phyloP scores from a whole-genome alignment of 352 stramenopile genomes.

The Globisporangium uncinulatum region DNA sequence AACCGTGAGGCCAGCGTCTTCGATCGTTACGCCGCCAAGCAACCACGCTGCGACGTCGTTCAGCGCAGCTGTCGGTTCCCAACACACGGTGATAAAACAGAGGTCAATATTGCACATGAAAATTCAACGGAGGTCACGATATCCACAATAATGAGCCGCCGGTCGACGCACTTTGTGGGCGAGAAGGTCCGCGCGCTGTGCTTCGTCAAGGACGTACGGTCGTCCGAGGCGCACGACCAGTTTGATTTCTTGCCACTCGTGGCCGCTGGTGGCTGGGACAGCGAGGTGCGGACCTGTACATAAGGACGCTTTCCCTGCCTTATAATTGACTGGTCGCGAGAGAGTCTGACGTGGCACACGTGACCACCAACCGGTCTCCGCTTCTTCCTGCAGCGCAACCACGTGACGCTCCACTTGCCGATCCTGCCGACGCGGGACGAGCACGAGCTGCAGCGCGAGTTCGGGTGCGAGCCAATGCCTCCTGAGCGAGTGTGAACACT shows the following conservation, averaged over 20 bases:
- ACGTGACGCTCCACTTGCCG: slow-evolving; percentile 48
- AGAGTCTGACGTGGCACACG: not conserved
- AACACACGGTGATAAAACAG: slow-evolving; percentile 3
- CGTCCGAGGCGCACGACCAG: slow-evolving; percentile 26
- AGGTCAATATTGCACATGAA: not conserved
- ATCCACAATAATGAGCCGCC: slow-evolving; percentile 13
- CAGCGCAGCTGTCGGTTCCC: slow-evolving; percentile 51
- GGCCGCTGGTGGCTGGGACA: slow-evolving; percentile 52
- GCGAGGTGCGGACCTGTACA: slow-evolving; percentile 21
- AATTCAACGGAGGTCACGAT: not conserved
- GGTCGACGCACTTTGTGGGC: slow-evolving; percentile 60
- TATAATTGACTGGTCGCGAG: not conserved
- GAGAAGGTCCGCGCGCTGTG: slow-evolving; percentile 58
- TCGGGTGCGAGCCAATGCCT: slow-evolving; percentile 17
- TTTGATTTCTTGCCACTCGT: slow-evolving; percentile 45
- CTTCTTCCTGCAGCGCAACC: slow-evolving; percentile 25
- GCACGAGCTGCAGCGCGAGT: slow-evolving; percentile 36
- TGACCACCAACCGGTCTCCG: not conserved
- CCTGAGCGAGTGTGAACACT: not conserved
- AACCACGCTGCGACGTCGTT: slow-evolving; percentile 64
- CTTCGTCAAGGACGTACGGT: slow-evolving; percentile 53
- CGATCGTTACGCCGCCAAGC: slow-evolving; percentile 62
- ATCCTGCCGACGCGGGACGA: slow-evolving; percentile 40
- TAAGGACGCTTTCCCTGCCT: not conserved
- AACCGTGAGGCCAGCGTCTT: slow-evolving; percentile 70